A percentile compares a stretch with the other conserved stretches of the same genome.
Evolutionary conservation across 305 asterid genomes (phyloP).

Genomic region (Coffea humblotiana): DNA sequence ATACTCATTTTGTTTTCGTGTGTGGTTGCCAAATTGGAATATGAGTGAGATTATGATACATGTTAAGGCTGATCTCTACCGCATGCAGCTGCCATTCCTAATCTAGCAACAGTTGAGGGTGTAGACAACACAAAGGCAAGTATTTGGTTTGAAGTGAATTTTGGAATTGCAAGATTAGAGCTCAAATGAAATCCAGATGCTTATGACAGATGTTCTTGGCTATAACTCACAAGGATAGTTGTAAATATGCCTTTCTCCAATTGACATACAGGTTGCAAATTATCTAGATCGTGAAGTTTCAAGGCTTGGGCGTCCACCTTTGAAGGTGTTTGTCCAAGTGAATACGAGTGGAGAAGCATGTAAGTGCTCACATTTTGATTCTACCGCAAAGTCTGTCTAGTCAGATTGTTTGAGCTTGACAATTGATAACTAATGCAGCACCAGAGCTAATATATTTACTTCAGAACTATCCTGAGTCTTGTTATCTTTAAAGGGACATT

Average conservation of each 20-base stretch:
- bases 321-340: conserved; percentile 83
- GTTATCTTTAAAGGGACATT: background rate
- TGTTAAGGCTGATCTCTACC: conserved; percentile 27
- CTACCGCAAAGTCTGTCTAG: conserved; percentile 4
- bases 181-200: conserved; percentile 18
- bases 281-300: conserved; percentile 74
- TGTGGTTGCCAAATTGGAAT: background rate
- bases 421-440: background rate
- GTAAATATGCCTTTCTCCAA: conserved; percentile 15
- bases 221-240: conserved; percentile 6
- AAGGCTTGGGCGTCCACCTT: conserved; percentile 63
- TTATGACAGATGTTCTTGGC: conserved; percentile 9
- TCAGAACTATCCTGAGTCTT: background rate
- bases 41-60: conserved; percentile 7
- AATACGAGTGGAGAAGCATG: conserved; percentile 93
- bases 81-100: conserved; percentile 79
- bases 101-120: conserved; percentile 74
- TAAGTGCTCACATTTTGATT: conserved; percentile 39
- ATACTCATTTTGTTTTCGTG: background rate
- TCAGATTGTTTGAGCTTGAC: conserved; percentile 15
- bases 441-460: background rate
- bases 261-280: conserved; percentile 55
- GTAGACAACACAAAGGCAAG: conserved; percentile 79
- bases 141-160: conserved; percentile 1
- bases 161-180: conserved; percentile 2